Conservation (phyloP, 2,329 filamentous ascomycete species). For the Epichloe uncinata region DNA sequence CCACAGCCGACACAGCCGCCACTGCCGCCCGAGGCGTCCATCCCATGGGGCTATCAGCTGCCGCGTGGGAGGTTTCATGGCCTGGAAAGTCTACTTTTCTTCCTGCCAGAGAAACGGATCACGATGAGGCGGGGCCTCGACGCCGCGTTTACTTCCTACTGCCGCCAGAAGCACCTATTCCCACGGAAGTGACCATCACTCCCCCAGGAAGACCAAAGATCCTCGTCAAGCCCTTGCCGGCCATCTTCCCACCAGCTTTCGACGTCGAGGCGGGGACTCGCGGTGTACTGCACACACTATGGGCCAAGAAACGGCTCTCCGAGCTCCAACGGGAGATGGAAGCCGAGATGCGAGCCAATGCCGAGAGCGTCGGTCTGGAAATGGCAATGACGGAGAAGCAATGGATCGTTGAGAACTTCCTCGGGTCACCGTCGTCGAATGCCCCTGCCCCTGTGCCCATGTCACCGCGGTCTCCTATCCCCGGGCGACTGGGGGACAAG, state of each 20-base stretch:
- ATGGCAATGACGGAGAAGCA: conserved; percentile 75
- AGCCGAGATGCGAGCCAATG: conserved; percentile 56
- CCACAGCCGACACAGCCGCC: not conserved
- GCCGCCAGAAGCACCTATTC: conserved; percentile 57
- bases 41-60: conserved; percentile 8
- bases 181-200: conserved; percentile 55
- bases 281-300: conserved; percentile 78
- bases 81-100: conserved; percentile 64
- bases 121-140: conserved; percentile 22
- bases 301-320: conserved; percentile 71
- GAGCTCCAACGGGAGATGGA: conserved; percentile 67
- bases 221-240: conserved; percentile 65
- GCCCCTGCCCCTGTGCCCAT: conserved; percentile 13
- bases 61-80: conserved; percentile 69
- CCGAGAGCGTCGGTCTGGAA: conserved; percentile 68
- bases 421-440: conserved; percentile 16
- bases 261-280: conserved; percentile 59
- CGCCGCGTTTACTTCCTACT: conserved; percentile 71
- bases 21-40: conserved; percentile 2
- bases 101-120: conserved; percentile 35
- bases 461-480: conserved; percentile 51
- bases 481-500: conserved; percentile 62
- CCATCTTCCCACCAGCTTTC: conserved; percentile 70
- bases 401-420: conserved; percentile 74
- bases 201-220: conserved; percentile 29